These are phyloP conservation scores for Citrus trifoliata DNA, from an alignment of 345 rosid genomes.

Conservation along the genomic window DNA sequence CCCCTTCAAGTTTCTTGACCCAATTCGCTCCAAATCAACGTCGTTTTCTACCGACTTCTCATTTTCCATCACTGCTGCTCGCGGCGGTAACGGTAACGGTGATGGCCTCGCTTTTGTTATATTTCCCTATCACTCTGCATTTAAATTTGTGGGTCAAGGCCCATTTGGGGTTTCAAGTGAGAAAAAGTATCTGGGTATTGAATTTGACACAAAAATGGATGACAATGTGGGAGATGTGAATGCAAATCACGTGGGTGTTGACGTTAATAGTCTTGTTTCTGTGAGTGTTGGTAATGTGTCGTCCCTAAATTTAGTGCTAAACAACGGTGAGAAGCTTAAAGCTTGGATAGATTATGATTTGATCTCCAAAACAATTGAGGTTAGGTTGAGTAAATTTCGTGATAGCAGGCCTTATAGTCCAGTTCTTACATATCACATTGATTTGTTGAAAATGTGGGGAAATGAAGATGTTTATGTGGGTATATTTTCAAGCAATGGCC, in stretches of 20 bases:
- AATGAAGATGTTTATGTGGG: constrained; percentile 37
- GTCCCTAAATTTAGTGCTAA: constrained; percentile 21
- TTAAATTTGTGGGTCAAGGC: constrained; percentile 27
- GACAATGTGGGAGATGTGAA: constrained; percentile 30
- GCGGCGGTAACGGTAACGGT: constrained; percentile 20
- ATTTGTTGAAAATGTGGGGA: constrained; percentile 42
- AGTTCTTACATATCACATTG: constrained; percentile 24
- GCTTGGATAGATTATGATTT: constrained; percentile 60
- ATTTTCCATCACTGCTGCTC: constrained; percentile 28
- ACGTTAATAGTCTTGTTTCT: constrained; percentile 29
- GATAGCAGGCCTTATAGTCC: constrained; percentile 41
- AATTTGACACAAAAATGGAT: constrained; percentile 35
- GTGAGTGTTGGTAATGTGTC: constrained; percentile 30
- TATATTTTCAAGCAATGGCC: constrained; percentile 31
- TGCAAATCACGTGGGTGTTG: constrained; percentile 30
- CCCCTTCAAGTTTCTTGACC: constrained; percentile 33
- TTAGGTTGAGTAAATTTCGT: constrained; percentile 39
- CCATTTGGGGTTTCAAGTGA: constrained; percentile 24
- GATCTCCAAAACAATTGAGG: constrained; percentile 39
- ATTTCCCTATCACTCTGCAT: constrained; percentile 29
- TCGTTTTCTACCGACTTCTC: constrained; percentile 43
- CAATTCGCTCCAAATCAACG: constrained; percentile 10
- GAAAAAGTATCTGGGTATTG: constrained; percentile 35
- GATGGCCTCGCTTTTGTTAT: constrained; percentile 41
- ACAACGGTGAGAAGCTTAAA: constrained; percentile 39